These are phyloP conservation scores for Letharia columbiana DNA, from an alignment of 495 filamentous ascomycete genomes.

Conservation along the genomic window DNA sequence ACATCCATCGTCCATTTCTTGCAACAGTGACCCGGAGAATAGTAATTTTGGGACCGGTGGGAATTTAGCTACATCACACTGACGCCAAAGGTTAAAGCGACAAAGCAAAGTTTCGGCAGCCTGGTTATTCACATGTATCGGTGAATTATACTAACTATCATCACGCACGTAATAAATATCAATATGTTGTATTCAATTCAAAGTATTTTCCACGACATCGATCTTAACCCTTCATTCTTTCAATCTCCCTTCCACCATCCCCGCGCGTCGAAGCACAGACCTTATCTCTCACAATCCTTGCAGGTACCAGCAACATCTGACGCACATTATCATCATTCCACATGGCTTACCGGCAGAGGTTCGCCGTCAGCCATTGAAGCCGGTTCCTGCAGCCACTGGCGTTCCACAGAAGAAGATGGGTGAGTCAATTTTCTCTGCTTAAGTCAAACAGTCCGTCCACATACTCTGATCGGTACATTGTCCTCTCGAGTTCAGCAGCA, in stretches of 20 bases:
- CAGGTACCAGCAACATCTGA: neutral
- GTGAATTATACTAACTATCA: neutral
- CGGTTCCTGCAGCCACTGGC: conserved; percentile 8
- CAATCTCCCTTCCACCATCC: neutral
- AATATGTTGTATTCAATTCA: neutral
- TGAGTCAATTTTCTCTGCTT: neutral
- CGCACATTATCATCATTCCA: neutral
- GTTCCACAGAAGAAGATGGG: conserved; percentile 7
- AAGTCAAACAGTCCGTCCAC: neutral
- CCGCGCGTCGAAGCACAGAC: neutral
- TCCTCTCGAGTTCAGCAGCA: neutral
- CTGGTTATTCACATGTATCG: neutral
- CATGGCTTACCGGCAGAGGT: neutral
- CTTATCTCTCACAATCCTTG: neutral
- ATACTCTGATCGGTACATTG: neutral
- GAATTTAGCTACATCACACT: neutral
- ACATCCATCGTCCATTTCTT: neutral
- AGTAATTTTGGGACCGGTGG: neutral
- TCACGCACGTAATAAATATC: neutral
- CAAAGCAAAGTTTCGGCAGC: neutral
- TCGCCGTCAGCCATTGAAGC: conserved; percentile 6
- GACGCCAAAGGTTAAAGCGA: neutral
- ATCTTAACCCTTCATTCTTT: neutral
- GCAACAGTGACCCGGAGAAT: neutral
- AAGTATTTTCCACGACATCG: no score